phyloP scores from a whole-genome alignment of 306 rosid genomes.

The Gillenia trifoliata region DNA sequence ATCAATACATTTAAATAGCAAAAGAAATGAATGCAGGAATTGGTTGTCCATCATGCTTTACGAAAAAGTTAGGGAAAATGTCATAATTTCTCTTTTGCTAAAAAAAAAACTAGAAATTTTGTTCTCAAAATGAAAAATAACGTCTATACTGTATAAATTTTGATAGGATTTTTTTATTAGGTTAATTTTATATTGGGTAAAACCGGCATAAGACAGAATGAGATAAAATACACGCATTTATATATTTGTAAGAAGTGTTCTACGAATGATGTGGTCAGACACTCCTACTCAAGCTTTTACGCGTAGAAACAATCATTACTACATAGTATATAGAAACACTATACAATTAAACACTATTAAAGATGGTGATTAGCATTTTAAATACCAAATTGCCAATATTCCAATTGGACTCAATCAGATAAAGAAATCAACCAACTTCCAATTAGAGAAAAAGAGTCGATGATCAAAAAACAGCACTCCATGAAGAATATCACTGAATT shows the following conservation, averaged over 20 bases:
- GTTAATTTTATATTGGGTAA: no score
- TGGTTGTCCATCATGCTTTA: neutral
- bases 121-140: no score
- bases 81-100: neutral
- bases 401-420: neutral
- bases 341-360: neutral
- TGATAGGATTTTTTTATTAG: accelerated
- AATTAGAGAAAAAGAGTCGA: neutral
- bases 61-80: neutral
- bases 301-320: no score
- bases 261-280: neutral
- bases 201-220: no score
- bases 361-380: neutral
- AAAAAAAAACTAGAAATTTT: no score
- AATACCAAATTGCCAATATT: neutral
- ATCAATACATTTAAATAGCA: neutral
- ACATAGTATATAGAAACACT: neutral
- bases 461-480: constrained; percentile 10
- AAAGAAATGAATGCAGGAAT: neutral
- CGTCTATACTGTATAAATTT: no score
- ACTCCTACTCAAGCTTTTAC: no score
- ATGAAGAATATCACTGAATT: constrained; percentile 63
- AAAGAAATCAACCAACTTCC: neutral
- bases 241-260: no score
- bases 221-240: neutral